Evolutionary conservation across 176 grass and related monocot species (phyloP).

Genomic region (Saccharum officinarum): DNA sequence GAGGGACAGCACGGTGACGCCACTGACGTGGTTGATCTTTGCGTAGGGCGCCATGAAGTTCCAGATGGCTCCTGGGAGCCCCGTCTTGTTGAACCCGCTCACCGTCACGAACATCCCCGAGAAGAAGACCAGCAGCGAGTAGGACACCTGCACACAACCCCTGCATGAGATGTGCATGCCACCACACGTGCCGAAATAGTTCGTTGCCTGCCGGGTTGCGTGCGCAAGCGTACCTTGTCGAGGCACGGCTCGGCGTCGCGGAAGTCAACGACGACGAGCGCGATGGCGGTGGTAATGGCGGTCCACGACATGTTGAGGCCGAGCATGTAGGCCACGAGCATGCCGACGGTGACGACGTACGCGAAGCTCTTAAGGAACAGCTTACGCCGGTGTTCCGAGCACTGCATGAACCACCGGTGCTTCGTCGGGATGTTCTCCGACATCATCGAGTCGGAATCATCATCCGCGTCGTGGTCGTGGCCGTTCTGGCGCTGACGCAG

Average conservation of each 20-base stretch:
- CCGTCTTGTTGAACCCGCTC: slow-evolving; percentile 91
- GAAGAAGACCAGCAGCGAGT: slow-evolving; percentile 94
- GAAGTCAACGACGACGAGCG: slow-evolving; percentile 90
- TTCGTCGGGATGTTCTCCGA: slow-evolving; percentile 55
- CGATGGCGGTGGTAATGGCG: slow-evolving; percentile 85
- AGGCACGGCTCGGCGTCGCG: slow-evolving; percentile 77
- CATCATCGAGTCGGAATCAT: slow-evolving; percentile 38
- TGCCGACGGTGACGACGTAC: slow-evolving; percentile 74
- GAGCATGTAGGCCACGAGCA: slow-evolving; percentile 78
- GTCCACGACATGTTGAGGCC: slow-evolving; percentile 98
- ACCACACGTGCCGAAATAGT: background rate
- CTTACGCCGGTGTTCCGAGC: slow-evolving; percentile 52
- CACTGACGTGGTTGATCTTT: slow-evolving; percentile 64
- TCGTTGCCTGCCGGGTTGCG: background rate
- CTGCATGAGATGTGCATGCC: background rate
- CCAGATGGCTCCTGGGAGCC: slow-evolving; percentile 82
- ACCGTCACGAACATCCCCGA: slow-evolving; percentile 99
- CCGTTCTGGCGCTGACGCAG: background rate
- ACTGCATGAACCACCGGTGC: slow-evolving; percentile 55
- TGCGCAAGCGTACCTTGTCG: slow-evolving; percentile 55
- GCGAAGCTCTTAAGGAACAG: slow-evolving; percentile 75
- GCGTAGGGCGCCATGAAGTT: slow-evolving; percentile 85
- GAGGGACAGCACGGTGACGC: slow-evolving; percentile 68
- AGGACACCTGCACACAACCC: slow-evolving; percentile 59
- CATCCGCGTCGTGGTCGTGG: background rate